Conservation (phyloP, 805 yeast genomes). For the Kazachstania bromeliacearum region DNA sequence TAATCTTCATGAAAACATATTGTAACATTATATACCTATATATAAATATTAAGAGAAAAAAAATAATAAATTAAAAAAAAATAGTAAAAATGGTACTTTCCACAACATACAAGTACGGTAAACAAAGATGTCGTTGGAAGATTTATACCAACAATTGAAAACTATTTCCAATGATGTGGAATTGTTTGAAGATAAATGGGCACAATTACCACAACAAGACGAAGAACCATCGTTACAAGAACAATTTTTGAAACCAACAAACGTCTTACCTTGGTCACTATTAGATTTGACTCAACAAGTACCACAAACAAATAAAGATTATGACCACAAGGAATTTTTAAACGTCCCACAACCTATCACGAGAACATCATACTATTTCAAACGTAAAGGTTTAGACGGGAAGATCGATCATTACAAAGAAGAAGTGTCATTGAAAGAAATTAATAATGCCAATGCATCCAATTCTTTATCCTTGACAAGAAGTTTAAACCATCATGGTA, state of each 20-base stretch:
- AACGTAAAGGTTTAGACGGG: slow-evolving; percentile 70
- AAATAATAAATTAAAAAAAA: neutral
- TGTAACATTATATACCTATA: neutral
- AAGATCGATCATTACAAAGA: slow-evolving; percentile 54
- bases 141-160: slow-evolving; percentile 14
- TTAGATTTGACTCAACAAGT: slow-evolving; percentile 56
- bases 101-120: neutral
- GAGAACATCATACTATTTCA: slow-evolving; percentile 58
- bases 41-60: neutral
- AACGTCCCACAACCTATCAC: slow-evolving; percentile 50
- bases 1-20: slow-evolving; percentile 18
- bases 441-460: slow-evolving; percentile 44
- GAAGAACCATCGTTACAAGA: slow-evolving; percentile 9
- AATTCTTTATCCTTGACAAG: slow-evolving; percentile 69
- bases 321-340: slow-evolving; percentile 39
- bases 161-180: slow-evolving; percentile 16
- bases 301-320: slow-evolving; percentile 31
- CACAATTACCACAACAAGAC: slow-evolving; percentile 1
- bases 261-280: slow-evolving; percentile 57
- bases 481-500: slow-evolving; percentile 51
- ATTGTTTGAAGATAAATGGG: slow-evolving; percentile 42
- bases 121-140: slow-evolving; percentile 12
- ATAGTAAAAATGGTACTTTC: too few species aligned
- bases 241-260: slow-evolving; percentile 54
- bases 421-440: slow-evolving; percentile 41